A percentile compares a stretch with the other conserved stretches of the same genome.
Conservation (phyloP, 2,329 filamentous ascomycete species). For the Fusarium setosum region DNA sequence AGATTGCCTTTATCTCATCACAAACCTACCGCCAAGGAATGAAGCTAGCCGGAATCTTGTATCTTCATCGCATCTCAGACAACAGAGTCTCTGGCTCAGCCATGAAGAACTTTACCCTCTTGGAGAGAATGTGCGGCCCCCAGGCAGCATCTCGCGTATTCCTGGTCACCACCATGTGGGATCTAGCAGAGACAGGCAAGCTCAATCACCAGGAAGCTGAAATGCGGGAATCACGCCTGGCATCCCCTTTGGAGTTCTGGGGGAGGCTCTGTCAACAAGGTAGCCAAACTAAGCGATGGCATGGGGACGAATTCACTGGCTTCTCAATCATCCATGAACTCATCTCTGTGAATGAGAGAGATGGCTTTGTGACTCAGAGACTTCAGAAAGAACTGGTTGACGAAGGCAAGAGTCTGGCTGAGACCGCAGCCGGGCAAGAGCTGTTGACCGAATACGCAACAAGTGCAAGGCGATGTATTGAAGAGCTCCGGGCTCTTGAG, state of each 20-base stretch:
- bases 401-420: background rate
- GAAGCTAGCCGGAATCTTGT: background rate
- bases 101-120: background rate
- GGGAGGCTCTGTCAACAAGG: background rate
- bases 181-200: background rate
- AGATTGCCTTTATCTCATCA: background rate
- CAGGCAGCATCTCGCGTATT: background rate
- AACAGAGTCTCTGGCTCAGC: conserved; percentile 6
- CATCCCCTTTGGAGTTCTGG: background rate
- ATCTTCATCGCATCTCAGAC: conserved; percentile 11
- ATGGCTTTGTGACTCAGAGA: background rate
- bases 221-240: background rate
- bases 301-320: background rate
- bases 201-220: background rate
- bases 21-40: background rate
- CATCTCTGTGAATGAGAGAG: no score
- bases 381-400: background rate
- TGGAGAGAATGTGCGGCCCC: conserved; percentile 8
- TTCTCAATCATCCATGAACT: background rate
- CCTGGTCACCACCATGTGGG: conserved; percentile 7
- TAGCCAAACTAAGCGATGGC: background rate
- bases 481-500: background rate
- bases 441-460: background rate
- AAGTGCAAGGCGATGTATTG: background rate
- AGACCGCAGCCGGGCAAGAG: background rate